Evolutionary conservation across 441 rosid genomes (phyloP).

Genomic region (Daphne laureola): DNA sequence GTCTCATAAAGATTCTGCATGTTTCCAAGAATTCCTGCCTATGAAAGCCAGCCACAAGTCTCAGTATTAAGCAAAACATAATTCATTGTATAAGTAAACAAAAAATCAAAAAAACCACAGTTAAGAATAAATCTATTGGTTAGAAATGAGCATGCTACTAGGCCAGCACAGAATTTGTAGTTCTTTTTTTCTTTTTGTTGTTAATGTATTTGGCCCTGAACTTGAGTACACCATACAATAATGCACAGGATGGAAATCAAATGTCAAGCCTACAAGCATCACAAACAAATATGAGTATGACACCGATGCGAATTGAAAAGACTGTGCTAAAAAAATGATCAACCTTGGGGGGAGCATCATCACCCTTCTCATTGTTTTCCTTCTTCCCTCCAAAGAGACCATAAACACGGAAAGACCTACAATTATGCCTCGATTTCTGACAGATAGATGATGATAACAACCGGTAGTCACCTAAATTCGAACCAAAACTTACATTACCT

Average conservation of each 20-base stretch:
- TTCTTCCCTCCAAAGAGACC: slow-evolving; percentile 79
- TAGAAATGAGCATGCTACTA: background rate
- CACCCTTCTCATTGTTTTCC: slow-evolving; percentile 47
- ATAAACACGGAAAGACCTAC: slow-evolving; percentile 37
- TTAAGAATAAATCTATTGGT: background rate
- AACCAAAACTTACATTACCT: slow-evolving; percentile 33
- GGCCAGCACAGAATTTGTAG: background rate
- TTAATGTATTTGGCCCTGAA: too few species aligned
- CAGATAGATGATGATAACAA: slow-evolving; percentile 19
- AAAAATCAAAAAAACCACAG: background rate
- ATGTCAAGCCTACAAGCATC: background rate
- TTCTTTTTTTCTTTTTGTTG: background rate
- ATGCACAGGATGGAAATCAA: background rate
- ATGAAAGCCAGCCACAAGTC: slow-evolving; percentile 7
- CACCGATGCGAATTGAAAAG: background rate
- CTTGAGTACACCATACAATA: background rate
- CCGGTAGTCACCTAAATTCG: slow-evolving; percentile 30
- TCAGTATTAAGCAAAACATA: too few species aligned
- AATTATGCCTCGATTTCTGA: slow-evolving; percentile 17
- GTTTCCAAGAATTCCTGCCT: slow-evolving; percentile 91
- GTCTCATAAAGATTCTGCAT: slow-evolving; percentile 88
- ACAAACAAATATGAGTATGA: background rate
- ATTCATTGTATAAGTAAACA: background rate
- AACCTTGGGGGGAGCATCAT: slow-evolving; percentile 71
- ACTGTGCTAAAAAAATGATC: slow-evolving; percentile 7